A percentile compares a stretch with the other conserved stretches of the same genome.
These are phyloP conservation scores for Fusarium cicatricum DNA, from an alignment of 2,329 filamentous ascomycete genomes.

Conservation along the genomic window DNA sequence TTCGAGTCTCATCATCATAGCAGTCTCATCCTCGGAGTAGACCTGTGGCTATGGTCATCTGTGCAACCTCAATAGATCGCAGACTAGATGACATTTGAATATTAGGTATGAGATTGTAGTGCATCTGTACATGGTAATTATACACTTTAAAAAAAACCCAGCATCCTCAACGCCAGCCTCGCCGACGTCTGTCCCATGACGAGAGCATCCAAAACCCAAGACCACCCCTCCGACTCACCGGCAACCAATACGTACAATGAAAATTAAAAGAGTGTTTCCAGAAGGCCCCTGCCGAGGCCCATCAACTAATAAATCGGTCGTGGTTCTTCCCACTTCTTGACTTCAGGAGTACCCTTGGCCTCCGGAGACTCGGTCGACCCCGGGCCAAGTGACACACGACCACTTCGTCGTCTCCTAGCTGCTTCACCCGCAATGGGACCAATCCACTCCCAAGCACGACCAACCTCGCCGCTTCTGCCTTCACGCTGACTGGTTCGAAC, in stretches of 20 bases:
- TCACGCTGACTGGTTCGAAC: constrained; percentile 79
- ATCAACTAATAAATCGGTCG: constrained; percentile 51
- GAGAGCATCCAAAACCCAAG: constrained; percentile 27
- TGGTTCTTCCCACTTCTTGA: constrained; percentile 53
- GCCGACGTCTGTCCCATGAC: constrained; percentile 17
- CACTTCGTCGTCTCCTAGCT: constrained; percentile 59
- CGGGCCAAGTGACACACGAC: constrained; percentile 57
- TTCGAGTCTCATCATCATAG: too few species aligned
- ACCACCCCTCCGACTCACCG: constrained; percentile 8
- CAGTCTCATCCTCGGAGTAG: too few species aligned
- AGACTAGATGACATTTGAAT: not conserved
- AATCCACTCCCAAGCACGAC: constrained; percentile 75
- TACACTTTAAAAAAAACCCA: constrained; percentile 25
- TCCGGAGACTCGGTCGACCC: constrained; percentile 50
- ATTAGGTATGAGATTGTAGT: constrained; percentile 10
- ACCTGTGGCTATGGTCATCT: too few species aligned
- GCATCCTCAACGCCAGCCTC: constrained; percentile 35
- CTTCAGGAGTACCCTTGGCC: constrained; percentile 35
- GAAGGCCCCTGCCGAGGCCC: constrained; percentile 9
- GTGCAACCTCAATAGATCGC: not conserved
- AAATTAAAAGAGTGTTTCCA: constrained; percentile 16
- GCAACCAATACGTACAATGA: constrained; percentile 22
- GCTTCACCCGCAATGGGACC: constrained; percentile 61
- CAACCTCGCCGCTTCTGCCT: constrained; percentile 70
- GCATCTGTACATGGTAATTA: constrained; percentile 19